These are phyloP conservation scores for Termitomyces titanicus DNA, from an alignment of 768 basidiomycete species.

Conservation along the genomic window DNA sequence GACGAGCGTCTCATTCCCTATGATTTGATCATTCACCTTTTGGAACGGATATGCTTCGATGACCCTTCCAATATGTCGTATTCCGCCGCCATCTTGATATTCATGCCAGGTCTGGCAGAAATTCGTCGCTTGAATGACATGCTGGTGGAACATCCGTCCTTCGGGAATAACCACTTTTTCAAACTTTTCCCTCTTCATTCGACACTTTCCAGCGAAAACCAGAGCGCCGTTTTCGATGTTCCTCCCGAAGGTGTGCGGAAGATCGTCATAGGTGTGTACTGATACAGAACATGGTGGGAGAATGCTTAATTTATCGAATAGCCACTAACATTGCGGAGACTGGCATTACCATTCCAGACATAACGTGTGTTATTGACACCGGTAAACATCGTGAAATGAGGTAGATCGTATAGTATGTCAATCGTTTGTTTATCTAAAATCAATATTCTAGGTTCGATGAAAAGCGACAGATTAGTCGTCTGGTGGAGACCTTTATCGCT, in stretches of 20 bases:
- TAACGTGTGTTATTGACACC: constrained; percentile 93
- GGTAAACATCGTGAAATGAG: constrained; percentile 95
- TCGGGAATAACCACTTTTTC: constrained; percentile 64
- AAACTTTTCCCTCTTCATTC: constrained; percentile 87
- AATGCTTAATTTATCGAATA: constrained; percentile 23
- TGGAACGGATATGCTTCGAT: constrained; percentile 82
- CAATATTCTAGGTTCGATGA: constrained; percentile 74
- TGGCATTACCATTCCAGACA: constrained; percentile 97
- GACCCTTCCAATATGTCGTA: constrained; percentile 46
- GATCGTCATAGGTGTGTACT: constrained; percentile 81
- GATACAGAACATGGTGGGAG: not conserved
- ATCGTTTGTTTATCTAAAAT: not conserved
- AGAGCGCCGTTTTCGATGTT: constrained; percentile 86
- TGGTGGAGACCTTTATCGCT: constrained; percentile 90
- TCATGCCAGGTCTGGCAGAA: constrained; percentile 93
- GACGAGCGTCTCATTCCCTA: constrained; percentile 90
- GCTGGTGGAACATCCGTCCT: constrained; percentile 68
- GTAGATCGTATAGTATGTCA: constrained; percentile 28
- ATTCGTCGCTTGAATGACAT: constrained; percentile 87
- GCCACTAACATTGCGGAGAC: constrained; percentile 96
- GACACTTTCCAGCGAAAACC: constrained; percentile 87
- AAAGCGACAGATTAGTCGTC: constrained; percentile 89
- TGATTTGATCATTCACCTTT: constrained; percentile 79
- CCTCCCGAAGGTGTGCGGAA: constrained; percentile 81
- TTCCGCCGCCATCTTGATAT: constrained; percentile 83